Conservation (phyloP, 2,329 filamentous ascomycete species). For the Davidsoniella virescens region DNA sequence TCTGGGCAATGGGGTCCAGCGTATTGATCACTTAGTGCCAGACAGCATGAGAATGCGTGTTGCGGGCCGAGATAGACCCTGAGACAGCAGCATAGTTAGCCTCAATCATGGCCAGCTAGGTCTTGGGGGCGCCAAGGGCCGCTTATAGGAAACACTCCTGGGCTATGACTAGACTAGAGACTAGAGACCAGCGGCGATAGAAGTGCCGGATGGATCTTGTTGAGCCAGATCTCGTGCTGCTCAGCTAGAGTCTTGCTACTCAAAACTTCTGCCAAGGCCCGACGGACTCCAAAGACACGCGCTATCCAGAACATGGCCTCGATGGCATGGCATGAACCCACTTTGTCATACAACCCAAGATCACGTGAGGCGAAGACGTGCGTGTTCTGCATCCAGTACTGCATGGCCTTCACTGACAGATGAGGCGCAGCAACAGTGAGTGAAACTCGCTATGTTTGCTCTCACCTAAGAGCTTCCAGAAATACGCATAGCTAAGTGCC, state of each 20-base stretch:
- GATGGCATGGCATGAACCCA: slow-evolving; percentile 77
- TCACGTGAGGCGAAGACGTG: slow-evolving; percentile 52
- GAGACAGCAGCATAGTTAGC: slow-evolving; percentile 52
- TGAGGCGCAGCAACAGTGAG: slow-evolving; percentile 64
- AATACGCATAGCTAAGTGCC: slow-evolving; percentile 66
- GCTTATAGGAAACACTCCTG: slow-evolving; percentile 90
- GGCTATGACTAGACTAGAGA: slow-evolving; percentile 68
- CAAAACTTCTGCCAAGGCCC: slow-evolving; percentile 57
- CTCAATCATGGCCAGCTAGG: slow-evolving; percentile 83
- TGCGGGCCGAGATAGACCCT: slow-evolving; percentile 35
- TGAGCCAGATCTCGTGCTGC: slow-evolving; percentile 76
- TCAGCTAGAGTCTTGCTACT: slow-evolving; percentile 63
- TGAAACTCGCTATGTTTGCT: slow-evolving; percentile 73
- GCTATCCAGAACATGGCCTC: slow-evolving; percentile 68
- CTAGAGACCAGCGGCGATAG: slow-evolving; percentile 67
- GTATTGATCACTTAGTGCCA: slow-evolving; percentile 95
- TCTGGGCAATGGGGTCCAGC: slow-evolving; percentile 72
- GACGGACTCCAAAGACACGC: slow-evolving; percentile 53
- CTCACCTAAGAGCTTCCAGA: slow-evolving; percentile 87
- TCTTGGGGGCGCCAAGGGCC: slow-evolving; percentile 77
- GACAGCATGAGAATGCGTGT: slow-evolving; percentile 57
- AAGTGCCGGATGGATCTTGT: slow-evolving; percentile 59
- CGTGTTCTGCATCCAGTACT: slow-evolving; percentile 78
- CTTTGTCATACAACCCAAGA: slow-evolving; percentile 69
- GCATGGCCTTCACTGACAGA: slow-evolving; percentile 83